Percentiles rank a stretch among this genome's conserved stretches.
These are phyloP conservation scores for Tetrapisispora fleetii DNA, from an alignment of 805 yeast species.

Conservation along the genomic window DNA sequence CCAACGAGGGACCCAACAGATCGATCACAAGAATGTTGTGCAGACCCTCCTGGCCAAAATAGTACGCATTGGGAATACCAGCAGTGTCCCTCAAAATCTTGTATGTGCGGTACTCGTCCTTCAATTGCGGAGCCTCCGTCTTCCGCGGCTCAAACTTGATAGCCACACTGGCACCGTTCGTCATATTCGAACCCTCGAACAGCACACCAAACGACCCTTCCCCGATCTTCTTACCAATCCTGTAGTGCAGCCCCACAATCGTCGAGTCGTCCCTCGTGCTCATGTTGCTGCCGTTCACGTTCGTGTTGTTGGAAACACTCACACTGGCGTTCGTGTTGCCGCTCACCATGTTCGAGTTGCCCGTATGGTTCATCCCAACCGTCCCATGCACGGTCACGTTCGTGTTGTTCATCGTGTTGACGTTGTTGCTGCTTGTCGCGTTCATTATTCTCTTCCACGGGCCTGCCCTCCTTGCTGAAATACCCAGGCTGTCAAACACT, in stretches of 20 bases:
- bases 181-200: conserved; percentile 88
- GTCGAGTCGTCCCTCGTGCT: conserved; percentile 5
- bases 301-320: background rate
- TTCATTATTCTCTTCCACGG: background rate
- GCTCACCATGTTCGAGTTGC: background rate
- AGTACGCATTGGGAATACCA: conserved; percentile 95
- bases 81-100: conserved; percentile 69
- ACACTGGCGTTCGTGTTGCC: conserved; percentile 1
- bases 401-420: background rate
- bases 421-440: background rate
- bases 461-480: no score
- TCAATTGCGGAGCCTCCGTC: conserved; percentile 92
- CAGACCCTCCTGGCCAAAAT: conserved; percentile 96
- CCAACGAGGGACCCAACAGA: conserved; percentile 88
- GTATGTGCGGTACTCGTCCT: conserved; percentile 96
- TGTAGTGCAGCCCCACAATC: conserved; percentile 86
- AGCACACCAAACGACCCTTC: conserved; percentile 98
- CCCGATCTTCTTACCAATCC: conserved; percentile 94
- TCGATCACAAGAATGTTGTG: conserved; percentile 94
- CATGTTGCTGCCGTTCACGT: background rate
- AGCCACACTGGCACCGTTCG: conserved; percentile 89
- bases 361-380: background rate
- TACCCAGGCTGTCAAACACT: no score
- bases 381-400: background rate
- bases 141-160: conserved; percentile 95